Evolutionary conservation across 192 early-diverging fungal genomes (phyloP).

Genomic region (Dissophora ornata): DNA sequence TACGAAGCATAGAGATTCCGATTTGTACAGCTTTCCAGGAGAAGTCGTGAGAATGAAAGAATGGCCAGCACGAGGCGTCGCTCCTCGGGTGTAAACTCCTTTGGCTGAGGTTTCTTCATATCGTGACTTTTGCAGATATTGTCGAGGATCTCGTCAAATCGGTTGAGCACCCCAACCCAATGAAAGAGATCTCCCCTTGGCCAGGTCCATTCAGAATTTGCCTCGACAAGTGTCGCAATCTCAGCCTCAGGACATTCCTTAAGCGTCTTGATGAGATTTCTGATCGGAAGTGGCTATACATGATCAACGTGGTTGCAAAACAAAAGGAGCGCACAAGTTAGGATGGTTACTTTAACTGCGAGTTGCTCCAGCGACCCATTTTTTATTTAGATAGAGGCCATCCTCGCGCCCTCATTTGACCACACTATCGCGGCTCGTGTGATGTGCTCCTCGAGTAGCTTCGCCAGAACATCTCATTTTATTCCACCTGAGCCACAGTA

Average conservation of each 20-base stretch:
- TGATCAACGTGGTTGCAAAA: too few relatives aligned
- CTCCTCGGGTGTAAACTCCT: slow-evolving; percentile 64
- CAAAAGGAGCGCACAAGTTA: too few relatives aligned
- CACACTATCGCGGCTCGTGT: too few relatives aligned
- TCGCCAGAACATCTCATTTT: too few relatives aligned
- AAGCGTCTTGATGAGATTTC: slow-evolving; percentile 62
- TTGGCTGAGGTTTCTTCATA: slow-evolving; percentile 72
- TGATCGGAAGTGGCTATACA: slow-evolving; percentile 65
- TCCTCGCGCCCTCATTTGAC: too few relatives aligned
- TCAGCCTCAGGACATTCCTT: slow-evolving; percentile 64
- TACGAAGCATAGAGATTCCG: slow-evolving; percentile 93
- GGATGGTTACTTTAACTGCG: too few relatives aligned
- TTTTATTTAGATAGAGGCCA: too few relatives aligned
- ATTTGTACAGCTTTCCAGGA: slow-evolving; percentile 97
- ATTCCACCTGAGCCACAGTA: too few relatives aligned
- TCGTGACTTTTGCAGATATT: slow-evolving; percentile 70
- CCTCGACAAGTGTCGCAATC: slow-evolving; percentile 64
- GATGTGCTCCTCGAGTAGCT: too few relatives aligned
- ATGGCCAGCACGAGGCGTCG: slow-evolving; percentile 73
- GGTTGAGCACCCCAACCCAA: slow-evolving; percentile 94
- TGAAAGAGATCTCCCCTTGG: slow-evolving; percentile 94
- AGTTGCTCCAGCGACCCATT: too few relatives aligned
- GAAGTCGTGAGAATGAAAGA: slow-evolving; percentile 77
- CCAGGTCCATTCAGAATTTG: slow-evolving; percentile 76
- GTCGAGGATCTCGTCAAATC: slow-evolving; percentile 87